phyloP scores from a whole-genome alignment of 257 asterid genomes.

The Przewalskia tangutica region DNA sequence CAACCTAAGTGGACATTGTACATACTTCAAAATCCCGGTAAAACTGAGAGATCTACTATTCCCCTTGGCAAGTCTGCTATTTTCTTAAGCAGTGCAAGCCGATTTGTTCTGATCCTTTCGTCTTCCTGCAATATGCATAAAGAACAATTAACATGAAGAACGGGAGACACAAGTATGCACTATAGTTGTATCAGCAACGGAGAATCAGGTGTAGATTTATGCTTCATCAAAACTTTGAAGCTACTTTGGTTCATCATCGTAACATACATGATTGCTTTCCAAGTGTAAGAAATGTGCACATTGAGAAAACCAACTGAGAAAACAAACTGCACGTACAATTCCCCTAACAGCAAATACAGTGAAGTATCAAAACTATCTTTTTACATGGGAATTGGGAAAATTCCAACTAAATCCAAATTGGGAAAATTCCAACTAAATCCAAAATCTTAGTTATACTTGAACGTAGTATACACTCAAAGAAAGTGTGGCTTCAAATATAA shows the following conservation, averaged over 20 bases:
- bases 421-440: not conserved
- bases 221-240: not conserved
- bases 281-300: not conserved
- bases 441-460: too few species aligned
- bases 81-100: slow-evolving; percentile 69
- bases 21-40: slow-evolving; percentile 42
- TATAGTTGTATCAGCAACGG: not conserved
- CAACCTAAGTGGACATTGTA: not conserved
- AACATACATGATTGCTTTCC: not conserved
- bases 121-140: slow-evolving; percentile 54
- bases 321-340: not conserved
- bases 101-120: slow-evolving; percentile 65
- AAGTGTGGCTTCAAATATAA: not conserved
- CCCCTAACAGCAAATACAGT: not conserved
- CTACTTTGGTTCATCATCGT: not conserved
- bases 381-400: not conserved
- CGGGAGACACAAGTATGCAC: not conserved
- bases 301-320: not conserved
- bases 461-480: not conserved
- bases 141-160: not conserved
- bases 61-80: slow-evolving; percentile 87
- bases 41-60: slow-evolving; percentile 75
- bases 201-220: not conserved
- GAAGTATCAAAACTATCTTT: not conserved
- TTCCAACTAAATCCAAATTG: not conserved